Conservation (phyloP, 2,329 filamentous ascomycete species). For the Apiospora sp. region DNA sequence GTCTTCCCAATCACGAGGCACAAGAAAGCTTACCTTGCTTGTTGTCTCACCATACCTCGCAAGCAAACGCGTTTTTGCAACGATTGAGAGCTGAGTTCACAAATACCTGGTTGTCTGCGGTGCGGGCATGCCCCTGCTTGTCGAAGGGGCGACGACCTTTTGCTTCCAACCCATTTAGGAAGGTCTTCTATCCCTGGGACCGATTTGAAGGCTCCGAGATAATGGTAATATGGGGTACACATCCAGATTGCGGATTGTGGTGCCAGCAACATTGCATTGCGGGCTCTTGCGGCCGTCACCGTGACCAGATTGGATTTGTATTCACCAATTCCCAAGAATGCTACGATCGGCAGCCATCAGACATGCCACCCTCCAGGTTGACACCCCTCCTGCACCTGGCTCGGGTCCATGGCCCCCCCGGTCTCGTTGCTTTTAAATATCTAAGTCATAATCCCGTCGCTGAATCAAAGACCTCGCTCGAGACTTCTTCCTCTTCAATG, state of each 20-base stretch:
- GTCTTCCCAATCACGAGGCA: background rate
- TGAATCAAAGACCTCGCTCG: background rate
- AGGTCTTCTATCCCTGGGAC: constrained; percentile 4
- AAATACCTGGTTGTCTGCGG: background rate
- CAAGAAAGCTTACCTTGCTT: background rate
- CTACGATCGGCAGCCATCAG: constrained; percentile 1
- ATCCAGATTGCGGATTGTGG: background rate
- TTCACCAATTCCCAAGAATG: constrained; percentile 7
- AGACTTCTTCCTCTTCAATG: constrained; percentile 1
- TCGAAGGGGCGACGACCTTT: background rate
- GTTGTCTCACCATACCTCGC: background rate
- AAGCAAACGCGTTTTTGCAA: background rate
- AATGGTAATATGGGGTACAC: constrained; percentile 7
- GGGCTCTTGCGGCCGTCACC: constrained; percentile 8
- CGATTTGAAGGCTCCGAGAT: background rate
- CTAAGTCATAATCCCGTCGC: background rate
- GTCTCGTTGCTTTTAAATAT: background rate
- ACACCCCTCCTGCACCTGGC: background rate
- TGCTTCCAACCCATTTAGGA: constrained; percentile 14
- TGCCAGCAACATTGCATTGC: constrained; percentile 4
- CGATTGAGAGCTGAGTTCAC: background rate
- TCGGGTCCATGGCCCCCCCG: background rate
- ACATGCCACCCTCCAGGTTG: background rate
- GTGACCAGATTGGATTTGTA: background rate
- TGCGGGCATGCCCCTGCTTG: background rate